These are phyloP conservation scores for Magnolia kwangsiensis DNA, from an alignment of 164 flowering plant genomes.

Conservation along the genomic window DNA sequence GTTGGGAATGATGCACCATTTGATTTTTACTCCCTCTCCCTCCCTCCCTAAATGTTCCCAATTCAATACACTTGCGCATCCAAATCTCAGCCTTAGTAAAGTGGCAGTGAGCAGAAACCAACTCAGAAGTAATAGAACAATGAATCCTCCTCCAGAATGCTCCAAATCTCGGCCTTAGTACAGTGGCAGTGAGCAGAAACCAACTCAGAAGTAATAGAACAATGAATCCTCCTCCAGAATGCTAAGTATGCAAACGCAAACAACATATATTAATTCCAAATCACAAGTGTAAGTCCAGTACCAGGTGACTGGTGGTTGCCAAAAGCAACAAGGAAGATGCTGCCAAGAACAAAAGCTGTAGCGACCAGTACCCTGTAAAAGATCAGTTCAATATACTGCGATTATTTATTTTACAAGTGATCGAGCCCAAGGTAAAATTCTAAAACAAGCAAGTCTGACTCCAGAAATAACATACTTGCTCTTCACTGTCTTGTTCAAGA, in stretches of 20 bases:
- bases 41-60: no score
- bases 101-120: no score
- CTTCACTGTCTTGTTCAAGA: constrained; percentile 74
- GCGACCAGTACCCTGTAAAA: constrained; percentile 78
- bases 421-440: not conserved
- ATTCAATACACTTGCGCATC: no score
- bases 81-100: not conserved
- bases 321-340: constrained; percentile 87
- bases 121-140: no score
- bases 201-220: not conserved
- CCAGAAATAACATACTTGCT: constrained; percentile 58
- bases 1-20: no score
- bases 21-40: no score
- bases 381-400: not conserved
- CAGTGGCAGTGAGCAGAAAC: not conserved
- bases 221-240: no score
- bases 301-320: constrained; percentile 95
- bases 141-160: no score
- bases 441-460: constrained; percentile 5
- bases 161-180: no score
- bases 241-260: not conserved
- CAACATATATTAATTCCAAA: not conserved
- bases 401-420: not conserved
- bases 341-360: constrained; percentile 84
- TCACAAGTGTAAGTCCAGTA: not conserved